Percentiles rank a stretch among this genome's conserved stretches.
Evolutionary conservation across 768 basidiomycete genomes (phyloP).

Genomic region (Podaxis pistillaris): DNA sequence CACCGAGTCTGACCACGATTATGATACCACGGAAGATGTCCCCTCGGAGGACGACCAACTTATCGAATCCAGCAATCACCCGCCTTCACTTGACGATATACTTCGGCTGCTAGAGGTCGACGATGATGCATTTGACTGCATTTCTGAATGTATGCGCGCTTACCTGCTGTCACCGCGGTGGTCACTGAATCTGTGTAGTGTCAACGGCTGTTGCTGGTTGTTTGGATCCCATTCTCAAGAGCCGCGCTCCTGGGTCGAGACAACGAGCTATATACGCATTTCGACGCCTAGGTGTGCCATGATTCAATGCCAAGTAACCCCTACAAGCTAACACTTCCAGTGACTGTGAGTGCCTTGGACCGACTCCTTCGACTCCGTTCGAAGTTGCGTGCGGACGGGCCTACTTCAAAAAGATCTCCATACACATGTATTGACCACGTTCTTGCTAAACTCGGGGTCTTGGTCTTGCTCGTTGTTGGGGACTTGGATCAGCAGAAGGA

Average conservation of each 20-base stretch:
- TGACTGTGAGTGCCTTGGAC: slow-evolving; percentile 14
- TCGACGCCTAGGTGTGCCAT: background rate
- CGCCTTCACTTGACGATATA: background rate
- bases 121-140: background rate
- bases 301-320: too few relatives aligned
- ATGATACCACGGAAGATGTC: background rate
- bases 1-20: slow-evolving; percentile 40
- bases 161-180: background rate
- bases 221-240: background rate
- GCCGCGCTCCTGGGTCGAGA: background rate
- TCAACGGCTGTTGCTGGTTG: background rate
- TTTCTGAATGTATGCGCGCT: slow-evolving; percentile 5
- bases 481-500: background rate
- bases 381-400: background rate
- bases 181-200: background rate
- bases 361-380: slow-evolving; percentile 10
- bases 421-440: background rate
- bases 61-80: background rate
- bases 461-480: slow-evolving; percentile 16
- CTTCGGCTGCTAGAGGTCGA: background rate
- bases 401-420: background rate
- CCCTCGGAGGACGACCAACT: background rate
- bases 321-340: slow-evolving; percentile 5
- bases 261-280: background rate
- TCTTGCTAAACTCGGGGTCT: slow-evolving; percentile 7